A percentile compares a stretch with the other conserved stretches of the same genome.
Conservation (phyloP, 805 yeast species). For the Candida montana region DNA sequence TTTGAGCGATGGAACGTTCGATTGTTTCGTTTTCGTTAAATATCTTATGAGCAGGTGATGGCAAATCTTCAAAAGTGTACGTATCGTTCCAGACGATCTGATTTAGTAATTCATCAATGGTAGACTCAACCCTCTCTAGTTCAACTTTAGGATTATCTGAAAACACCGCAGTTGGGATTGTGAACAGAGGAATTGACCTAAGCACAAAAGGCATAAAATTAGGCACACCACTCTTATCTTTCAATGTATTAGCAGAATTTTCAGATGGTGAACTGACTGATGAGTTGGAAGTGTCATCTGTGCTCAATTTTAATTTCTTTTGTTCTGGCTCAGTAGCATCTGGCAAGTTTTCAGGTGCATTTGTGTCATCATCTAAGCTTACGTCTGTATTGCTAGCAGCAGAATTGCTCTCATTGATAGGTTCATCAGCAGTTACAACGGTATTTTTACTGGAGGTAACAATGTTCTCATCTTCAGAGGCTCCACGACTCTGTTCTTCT, state of each 20-base stretch:
- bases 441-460: not conserved
- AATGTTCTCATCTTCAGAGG: constrained; percentile 7
- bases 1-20: constrained; percentile 23
- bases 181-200: constrained; percentile 54
- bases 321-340: constrained; percentile 16
- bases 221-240: constrained; percentile 40
- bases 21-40: constrained; percentile 16
- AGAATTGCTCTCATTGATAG: too few relatives aligned
- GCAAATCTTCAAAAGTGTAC: constrained; percentile 12
- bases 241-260: constrained; percentile 5
- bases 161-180: constrained; percentile 53
- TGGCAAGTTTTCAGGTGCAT: constrained; percentile 5
- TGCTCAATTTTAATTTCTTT: constrained; percentile 11
- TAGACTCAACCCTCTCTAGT: constrained; percentile 13
- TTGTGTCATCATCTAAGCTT: not conserved
- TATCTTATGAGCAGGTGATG: constrained; percentile 1
- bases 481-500: constrained; percentile 13
- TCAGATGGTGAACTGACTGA: constrained; percentile 5
- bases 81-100: constrained; percentile 25
- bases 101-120: constrained; percentile 28
- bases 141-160: constrained; percentile 30
- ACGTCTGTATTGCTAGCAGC: not conserved
- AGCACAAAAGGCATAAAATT: constrained; percentile 66
- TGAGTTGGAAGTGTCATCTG: constrained; percentile 4
- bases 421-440: too few relatives aligned